Evolutionary conservation across 257 asterid species (phyloP).

Genomic region (Ligustrum vulgare): DNA sequence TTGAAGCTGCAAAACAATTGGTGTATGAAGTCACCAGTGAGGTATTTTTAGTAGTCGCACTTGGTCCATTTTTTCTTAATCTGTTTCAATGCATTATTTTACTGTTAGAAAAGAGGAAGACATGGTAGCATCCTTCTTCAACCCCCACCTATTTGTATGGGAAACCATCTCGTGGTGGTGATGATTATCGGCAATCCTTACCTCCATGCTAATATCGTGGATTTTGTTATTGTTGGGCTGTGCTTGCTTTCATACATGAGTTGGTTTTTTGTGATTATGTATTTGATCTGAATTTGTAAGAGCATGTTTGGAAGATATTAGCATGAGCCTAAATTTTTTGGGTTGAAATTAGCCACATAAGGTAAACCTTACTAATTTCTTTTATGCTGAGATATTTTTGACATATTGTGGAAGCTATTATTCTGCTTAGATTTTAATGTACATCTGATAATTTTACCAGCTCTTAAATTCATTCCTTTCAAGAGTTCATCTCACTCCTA

Average conservation of each 20-base stretch:
- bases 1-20: slow-evolving; percentile 79
- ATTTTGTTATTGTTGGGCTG: no score
- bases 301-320: no score
- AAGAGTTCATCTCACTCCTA: background rate
- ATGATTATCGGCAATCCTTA: background rate
- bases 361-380: no score
- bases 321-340: no score
- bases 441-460: background rate
- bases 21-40: slow-evolving; percentile 82
- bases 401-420: background rate
- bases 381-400: background rate
- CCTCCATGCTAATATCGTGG: no score
- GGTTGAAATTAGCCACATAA: no score
- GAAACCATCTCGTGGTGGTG: no score
- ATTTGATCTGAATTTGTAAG: no score
- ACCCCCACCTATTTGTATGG: background rate
- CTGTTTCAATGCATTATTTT: background rate
- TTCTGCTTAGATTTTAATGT: background rate
- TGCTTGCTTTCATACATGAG: no score
- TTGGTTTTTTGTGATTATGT: no score
- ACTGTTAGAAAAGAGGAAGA: background rate
- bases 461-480: background rate
- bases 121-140: background rate
- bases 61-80: background rate
- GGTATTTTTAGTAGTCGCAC: slow-evolving; percentile 58